These are phyloP conservation scores for Phaeosphaeriaceae sp. DNA, from an alignment of 2,329 filamentous ascomycete genomes.

Conservation along the genomic window DNA sequence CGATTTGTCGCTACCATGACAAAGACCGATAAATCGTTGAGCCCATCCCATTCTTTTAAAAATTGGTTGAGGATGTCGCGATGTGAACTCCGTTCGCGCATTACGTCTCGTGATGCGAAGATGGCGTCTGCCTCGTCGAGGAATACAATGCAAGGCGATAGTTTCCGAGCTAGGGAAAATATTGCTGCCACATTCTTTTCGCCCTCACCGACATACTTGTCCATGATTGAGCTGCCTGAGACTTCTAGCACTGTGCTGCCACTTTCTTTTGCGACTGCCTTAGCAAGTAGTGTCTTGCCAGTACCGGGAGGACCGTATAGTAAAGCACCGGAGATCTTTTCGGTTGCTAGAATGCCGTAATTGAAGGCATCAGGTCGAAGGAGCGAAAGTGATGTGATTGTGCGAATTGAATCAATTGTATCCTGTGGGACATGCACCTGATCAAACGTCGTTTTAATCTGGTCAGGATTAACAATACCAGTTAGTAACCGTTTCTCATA, in stretches of 20 bases:
- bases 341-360: conserved; percentile 89
- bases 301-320: conserved; percentile 82
- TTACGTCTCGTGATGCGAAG: conserved; percentile 75
- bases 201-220: conserved; percentile 94
- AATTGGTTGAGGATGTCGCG: conserved; percentile 97
- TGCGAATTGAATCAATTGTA: conserved; percentile 86
- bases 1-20: conserved; percentile 98
- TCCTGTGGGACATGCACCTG: conserved; percentile 84
- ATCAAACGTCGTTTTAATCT: conserved; percentile 84
- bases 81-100: conserved; percentile 71
- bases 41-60: conserved; percentile 93
- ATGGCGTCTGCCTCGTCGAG: conserved; percentile 97
- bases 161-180: conserved; percentile 88
- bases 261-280: conserved; percentile 69
- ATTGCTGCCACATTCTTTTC: conserved; percentile 94
- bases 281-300: conserved; percentile 70
- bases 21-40: conserved; percentile 82
- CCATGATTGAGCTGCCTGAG: conserved; percentile 87
- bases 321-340: conserved; percentile 88
- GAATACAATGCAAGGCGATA: conserved; percentile 91
- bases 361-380: conserved; percentile 91
- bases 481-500: conserved; percentile 84
- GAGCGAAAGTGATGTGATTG: conserved; percentile 85
- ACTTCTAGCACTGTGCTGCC: conserved; percentile 80
- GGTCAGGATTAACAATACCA: conserved; percentile 80